These are phyloP conservation scores for Austroboletus rostrupii DNA, from an alignment of 1,284 basidiomycete species.

Conservation along the genomic window DNA sequence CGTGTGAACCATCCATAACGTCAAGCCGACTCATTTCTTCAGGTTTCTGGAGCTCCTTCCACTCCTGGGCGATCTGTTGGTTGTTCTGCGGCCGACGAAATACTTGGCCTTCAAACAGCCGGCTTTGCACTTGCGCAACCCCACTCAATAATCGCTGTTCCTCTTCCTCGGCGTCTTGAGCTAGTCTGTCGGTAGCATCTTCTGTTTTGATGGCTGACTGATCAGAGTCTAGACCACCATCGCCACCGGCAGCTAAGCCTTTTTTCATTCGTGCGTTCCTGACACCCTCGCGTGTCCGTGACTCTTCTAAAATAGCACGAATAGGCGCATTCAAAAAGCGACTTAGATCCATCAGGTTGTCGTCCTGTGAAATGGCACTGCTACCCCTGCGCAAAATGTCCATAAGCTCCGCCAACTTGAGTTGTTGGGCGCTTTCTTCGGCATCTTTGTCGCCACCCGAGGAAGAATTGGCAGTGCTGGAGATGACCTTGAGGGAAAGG, in stretches of 20 bases:
- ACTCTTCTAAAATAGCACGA: conserved; percentile 41
- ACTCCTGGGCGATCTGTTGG: conserved; percentile 42
- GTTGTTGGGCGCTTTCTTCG: conserved; percentile 23
- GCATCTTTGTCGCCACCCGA: conserved; percentile 15
- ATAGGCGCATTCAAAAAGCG: conserved; percentile 42
- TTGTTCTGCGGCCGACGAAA: conserved; percentile 36
- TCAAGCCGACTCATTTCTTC: conserved; percentile 38
- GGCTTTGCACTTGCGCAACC: conserved; percentile 52
- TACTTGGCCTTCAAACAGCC: conserved; percentile 55
- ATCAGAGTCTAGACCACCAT: conserved; percentile 18
- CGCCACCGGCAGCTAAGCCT: conserved; percentile 21
- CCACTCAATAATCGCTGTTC: conserved; percentile 50
- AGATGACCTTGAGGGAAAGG: conserved; percentile 57
- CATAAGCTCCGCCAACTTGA: conserved; percentile 47
- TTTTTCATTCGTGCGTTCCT: conserved; percentile 43
- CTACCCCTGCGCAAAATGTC: conserved; percentile 54
- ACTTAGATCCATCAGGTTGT: conserved; percentile 37
- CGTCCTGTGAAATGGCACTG: conserved; percentile 42
- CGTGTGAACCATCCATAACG: conserved; percentile 43
- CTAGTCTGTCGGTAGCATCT: conserved; percentile 28
- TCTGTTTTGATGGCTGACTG: conserved; percentile 14
- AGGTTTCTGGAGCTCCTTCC: conserved; percentile 44
- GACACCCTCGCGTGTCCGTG: conserved; percentile 36
- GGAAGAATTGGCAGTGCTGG: conserved; percentile 28
- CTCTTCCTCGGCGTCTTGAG: conserved; percentile 52